Evolutionary conservation across 768 basidiomycete species (phyloP).

Genomic region (Pleurotus djamor): DNA sequence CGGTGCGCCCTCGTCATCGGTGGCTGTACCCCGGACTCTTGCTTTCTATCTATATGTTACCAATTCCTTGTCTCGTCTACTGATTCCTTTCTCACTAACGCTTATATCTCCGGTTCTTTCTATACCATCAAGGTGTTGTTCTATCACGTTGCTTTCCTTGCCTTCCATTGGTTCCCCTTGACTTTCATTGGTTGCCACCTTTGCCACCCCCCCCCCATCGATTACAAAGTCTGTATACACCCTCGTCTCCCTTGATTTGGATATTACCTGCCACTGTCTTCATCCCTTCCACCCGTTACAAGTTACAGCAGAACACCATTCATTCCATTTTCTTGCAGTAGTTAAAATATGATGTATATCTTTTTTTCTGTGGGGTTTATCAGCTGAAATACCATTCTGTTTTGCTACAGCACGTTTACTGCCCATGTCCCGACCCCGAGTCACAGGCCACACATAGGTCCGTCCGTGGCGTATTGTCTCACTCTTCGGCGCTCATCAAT

Average conservation of each 20-base stretch:
- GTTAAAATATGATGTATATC: too few species aligned
- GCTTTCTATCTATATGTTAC: slow-evolving; percentile 14
- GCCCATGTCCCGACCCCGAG: too few species aligned
- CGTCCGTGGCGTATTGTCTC: too few species aligned
- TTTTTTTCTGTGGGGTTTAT: too few species aligned
- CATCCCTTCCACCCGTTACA: too few species aligned
- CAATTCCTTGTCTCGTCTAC: slow-evolving; percentile 3
- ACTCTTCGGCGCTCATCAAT: too few species aligned
- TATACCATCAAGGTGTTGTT: slow-evolving; percentile 11
- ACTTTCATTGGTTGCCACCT: too few species aligned
- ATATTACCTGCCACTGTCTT: slow-evolving; percentile 1
- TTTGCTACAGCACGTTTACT: neutral
- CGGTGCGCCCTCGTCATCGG: slow-evolving; percentile 14
- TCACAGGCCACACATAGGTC: too few species aligned
- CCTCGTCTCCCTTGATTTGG: slow-evolving; percentile 3
- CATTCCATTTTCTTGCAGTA: neutral
- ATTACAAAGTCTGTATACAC: slow-evolving; percentile 4
- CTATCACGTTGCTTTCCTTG: slow-evolving; percentile 8
- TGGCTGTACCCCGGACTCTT: slow-evolving; percentile 10
- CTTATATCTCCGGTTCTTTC: slow-evolving; percentile 6
- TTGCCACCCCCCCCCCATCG: too few species aligned
- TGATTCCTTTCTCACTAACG: neutral
- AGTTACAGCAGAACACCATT: too few species aligned
- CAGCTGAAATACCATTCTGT: neutral
- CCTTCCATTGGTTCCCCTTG: too few species aligned